Base-by-base conservation (phyloP, 768 basidiomycete species). In the Pisolithus marmoratus region DNA sequence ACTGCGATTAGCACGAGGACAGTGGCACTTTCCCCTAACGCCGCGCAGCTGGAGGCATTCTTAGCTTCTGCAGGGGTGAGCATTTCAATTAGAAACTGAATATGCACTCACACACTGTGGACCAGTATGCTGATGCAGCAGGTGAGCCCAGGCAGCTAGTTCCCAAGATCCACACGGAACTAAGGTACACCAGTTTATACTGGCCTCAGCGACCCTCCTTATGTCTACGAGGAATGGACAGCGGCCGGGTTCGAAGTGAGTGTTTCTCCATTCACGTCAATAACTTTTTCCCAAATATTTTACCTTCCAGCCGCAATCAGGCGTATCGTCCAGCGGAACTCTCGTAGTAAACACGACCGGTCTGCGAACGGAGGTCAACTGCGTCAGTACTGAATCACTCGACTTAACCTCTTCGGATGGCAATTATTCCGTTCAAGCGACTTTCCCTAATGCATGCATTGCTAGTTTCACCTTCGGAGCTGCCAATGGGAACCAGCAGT, bases 21-120 rank as follows among this genome's bases (percentile, higher is more conserved):
- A 2, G 53, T 84, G 29, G 78, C 75, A 7, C 74, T 83, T 20
- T 66, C 70, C 8, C 74, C 76, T 4, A 70, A 74, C 52, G 65
- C 78, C 17, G 49, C 60, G 19, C 62, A 74, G 8, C 58, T 85
- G 44, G 77, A 76, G 40, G 73, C 74, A 17, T 85, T 84, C 59
- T 67, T 79, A 9, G 80, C 84, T 24, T 80, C 84, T 8, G 76
- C 81, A 8, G 84, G 84, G 44, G 78, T 76, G 55, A 53, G 75
- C 67, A 6, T 22, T 24, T 5, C 46, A 47, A 15, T 20, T 41
- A 8, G 23, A 38, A 24, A 7, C 48, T 34, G 6, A 43, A 51
- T 29, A 20, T 5, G 1, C 34, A 42, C 49, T 57, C 9, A 59
- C 34, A 7, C n/a, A n/a, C 72, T 4, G 63, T 74, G 36, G 22